Evolutionary conservation across 768 basidiomycete species (phyloP).

Genomic region (Amanita brunnescens): DNA sequence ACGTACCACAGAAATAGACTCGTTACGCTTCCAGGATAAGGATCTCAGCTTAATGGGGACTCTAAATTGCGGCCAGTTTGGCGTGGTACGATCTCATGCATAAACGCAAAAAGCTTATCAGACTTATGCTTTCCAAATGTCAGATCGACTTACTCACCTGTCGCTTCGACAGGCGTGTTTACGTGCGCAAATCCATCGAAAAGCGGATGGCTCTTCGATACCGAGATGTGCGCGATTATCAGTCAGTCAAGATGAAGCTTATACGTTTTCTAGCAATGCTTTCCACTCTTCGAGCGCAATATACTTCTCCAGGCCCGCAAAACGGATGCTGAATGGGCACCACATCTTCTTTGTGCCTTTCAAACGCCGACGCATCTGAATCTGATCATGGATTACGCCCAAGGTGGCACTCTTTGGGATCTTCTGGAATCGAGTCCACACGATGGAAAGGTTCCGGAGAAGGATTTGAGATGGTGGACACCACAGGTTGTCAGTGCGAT

Average conservation of each 20-base stretch:
- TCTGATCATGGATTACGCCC: conserved; percentile 77
- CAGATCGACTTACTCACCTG: conserved; percentile 86
- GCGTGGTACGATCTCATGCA: conserved; percentile 48
- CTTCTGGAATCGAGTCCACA: conserved; percentile 68
- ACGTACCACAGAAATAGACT: conserved; percentile 62
- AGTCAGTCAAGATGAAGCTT: background rate
- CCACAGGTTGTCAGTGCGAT: conserved; percentile 79
- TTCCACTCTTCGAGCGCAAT: conserved; percentile 71
- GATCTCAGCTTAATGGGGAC: conserved; percentile 63
- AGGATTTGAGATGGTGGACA: conserved; percentile 79
- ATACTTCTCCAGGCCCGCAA: conserved; percentile 57
- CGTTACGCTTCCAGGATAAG: conserved; percentile 60
- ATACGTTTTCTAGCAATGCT: conserved; percentile 63
- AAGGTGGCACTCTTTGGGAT: conserved; percentile 86
- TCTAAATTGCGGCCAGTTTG: conserved; percentile 83
- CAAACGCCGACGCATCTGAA: conserved; percentile 69
- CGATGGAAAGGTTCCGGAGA: conserved; percentile 52
- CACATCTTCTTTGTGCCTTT: conserved; percentile 81
- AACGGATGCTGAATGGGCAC: conserved; percentile 52
- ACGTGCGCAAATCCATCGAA: conserved; percentile 80
- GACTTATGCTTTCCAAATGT: background rate
- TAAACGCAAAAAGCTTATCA: background rate
- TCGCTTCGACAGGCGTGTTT: conserved; percentile 56
- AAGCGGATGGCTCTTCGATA: conserved; percentile 63
- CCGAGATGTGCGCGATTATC: conserved; percentile 51